Evolutionary conservation across 2,329 filamentous ascomycete genomes (phyloP).

Genomic region (Zymoseptoria crescenta): DNA sequence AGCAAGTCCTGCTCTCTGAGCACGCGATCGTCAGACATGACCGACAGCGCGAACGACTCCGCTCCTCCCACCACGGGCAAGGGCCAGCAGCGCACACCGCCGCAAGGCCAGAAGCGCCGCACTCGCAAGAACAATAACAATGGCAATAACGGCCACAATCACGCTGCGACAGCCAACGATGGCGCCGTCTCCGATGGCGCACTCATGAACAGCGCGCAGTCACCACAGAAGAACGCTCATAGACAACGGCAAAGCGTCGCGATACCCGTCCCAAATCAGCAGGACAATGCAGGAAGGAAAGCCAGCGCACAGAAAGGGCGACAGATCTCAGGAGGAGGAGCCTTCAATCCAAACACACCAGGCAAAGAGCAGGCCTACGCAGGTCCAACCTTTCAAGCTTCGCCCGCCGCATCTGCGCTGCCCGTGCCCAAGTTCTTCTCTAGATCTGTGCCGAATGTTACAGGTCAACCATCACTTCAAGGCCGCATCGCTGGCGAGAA

Average conservation of each 20-base stretch:
- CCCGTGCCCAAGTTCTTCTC: constrained; percentile 85
- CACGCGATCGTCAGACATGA: constrained; percentile 7
- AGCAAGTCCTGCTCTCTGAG: constrained; percentile 6
- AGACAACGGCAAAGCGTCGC: constrained; percentile 18
- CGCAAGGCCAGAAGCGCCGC: constrained; percentile 26
- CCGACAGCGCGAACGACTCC: constrained; percentile 13
- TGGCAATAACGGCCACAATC: constrained; percentile 4
- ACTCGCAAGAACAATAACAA: constrained; percentile 22
- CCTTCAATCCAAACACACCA: constrained; percentile 34
- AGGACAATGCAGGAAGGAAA: constrained; percentile 16
- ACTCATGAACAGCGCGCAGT: constrained; percentile 14
- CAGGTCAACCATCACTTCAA: constrained; percentile 36
- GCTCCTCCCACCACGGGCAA: constrained; percentile 8
- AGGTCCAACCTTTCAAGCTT: constrained; percentile 89
- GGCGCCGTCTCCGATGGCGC: constrained; percentile 23
- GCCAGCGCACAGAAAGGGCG: constrained; percentile 24
- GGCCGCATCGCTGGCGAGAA: constrained; percentile 37
- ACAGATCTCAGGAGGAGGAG: constrained; percentile 36
- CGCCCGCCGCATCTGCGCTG: constrained; percentile 80
- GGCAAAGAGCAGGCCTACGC: constrained; percentile 61
- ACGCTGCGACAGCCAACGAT: constrained; percentile 2
- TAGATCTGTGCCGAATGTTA: constrained; percentile 62
- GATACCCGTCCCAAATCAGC: constrained; percentile 7
- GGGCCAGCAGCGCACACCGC: constrained; percentile 17
- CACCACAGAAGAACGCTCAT: constrained; percentile 17